Conservation (phyloP, 306 rosid species). For the Trifolium fragiferum region DNA sequence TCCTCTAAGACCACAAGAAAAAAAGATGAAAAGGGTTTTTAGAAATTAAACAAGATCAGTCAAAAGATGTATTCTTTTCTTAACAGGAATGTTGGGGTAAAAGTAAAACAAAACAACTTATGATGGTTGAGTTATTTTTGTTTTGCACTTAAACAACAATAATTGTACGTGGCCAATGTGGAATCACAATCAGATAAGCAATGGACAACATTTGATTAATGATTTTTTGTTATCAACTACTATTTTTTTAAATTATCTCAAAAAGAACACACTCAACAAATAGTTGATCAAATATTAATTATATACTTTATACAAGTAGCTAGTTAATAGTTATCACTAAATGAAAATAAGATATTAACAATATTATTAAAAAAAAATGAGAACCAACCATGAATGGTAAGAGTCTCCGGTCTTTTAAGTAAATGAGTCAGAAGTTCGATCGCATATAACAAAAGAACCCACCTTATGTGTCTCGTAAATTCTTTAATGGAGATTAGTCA, state of each 20-base stretch:
- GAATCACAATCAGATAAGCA: conserved; percentile 50
- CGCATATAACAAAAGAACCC: no score
- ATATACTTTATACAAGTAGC: neutral
- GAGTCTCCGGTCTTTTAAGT: no score
- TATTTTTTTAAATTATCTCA: conserved; percentile 12
- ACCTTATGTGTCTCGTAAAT: no score
- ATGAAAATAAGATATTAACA: neutral
- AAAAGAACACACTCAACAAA: conserved; percentile 29
- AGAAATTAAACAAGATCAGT: neutral
- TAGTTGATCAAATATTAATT: conserved; percentile 13
- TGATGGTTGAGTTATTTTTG: conserved; percentile 1
- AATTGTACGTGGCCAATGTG: conserved; percentile 7
- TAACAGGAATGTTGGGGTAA: conserved; percentile 19
- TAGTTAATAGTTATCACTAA: neutral
- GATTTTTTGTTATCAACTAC: conserved; percentile 13
- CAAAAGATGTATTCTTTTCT: conserved; percentile 41
- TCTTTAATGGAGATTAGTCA: no score
- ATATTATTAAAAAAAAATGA: no score
- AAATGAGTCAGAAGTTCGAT: no score
- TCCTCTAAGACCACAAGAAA: conserved; percentile 24
- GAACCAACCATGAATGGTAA: no score
- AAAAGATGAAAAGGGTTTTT: conserved; percentile 41
- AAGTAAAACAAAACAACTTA: conserved; percentile 12
- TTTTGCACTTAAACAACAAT: conserved; percentile 6
- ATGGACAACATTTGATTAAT: conserved; percentile 1